These are phyloP conservation scores for Didymella keratinophila DNA, from an alignment of 2,329 filamentous ascomycete species.

Conservation along the genomic window DNA sequence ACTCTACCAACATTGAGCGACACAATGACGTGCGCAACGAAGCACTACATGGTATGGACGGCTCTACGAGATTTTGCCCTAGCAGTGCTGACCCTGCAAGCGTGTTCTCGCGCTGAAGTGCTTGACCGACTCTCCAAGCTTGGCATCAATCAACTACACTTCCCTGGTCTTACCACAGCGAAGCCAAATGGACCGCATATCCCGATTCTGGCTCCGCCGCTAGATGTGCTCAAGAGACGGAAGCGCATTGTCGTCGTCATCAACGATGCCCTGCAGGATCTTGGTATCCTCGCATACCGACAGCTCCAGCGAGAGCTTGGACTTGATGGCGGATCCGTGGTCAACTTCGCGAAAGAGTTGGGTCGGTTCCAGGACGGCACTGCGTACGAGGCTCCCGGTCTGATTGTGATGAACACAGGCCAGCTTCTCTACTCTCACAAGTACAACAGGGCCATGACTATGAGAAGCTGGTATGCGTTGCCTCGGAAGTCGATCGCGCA, in stretches of 20 bases:
- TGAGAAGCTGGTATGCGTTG: conserved; percentile 63
- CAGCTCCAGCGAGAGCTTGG: conserved; percentile 69
- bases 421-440: conserved; percentile 79
- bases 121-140: conserved; percentile 67
- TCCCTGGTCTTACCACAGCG: conserved; percentile 64
- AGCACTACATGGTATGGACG: conserved; percentile 70
- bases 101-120: conserved; percentile 68
- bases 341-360: conserved; percentile 66
- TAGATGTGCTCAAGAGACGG: conserved; percentile 60
- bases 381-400: conserved; percentile 31
- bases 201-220: conserved; percentile 70
- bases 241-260: conserved; percentile 76
- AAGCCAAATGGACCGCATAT: conserved; percentile 63
- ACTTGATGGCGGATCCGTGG: conserved; percentile 73
- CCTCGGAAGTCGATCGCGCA: conserved; percentile 69
- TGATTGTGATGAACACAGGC: conserved; percentile 81
- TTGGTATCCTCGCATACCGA: conserved; percentile 78
- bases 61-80: neutral
- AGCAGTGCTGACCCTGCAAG: conserved; percentile 53
- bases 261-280: conserved; percentile 78
- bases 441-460: conserved; percentile 66
- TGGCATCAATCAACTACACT: conserved; percentile 65
- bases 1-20: conserved; percentile 74
- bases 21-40: conserved; percentile 76
- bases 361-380: conserved; percentile 36